phyloP scores from a whole-genome alignment of 1,139 yeast species.

The Lodderomyces theae region DNA sequence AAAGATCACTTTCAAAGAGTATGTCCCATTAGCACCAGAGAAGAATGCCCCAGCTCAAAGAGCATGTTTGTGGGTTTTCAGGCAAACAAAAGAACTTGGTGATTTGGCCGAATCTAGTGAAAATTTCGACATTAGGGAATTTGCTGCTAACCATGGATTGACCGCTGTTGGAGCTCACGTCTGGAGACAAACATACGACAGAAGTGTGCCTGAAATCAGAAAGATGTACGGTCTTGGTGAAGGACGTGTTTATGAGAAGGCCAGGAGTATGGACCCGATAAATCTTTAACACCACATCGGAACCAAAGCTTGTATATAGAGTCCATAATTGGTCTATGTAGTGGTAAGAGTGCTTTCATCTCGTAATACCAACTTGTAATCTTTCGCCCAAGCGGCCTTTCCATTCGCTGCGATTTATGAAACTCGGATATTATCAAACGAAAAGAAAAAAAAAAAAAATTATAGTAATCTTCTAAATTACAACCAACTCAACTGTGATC shows the following conservation, averaged over 20 bases:
- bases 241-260: slow-evolving; percentile 73
- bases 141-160: slow-evolving; percentile 54
- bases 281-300: too few relatives aligned
- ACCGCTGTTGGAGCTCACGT: slow-evolving; percentile 86
- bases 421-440: background rate
- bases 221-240: slow-evolving; percentile 64
- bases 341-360: too few relatives aligned
- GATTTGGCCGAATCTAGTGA: slow-evolving; percentile 26
- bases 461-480: background rate
- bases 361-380: too few relatives aligned
- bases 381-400: too few relatives aligned
- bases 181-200: slow-evolving; percentile 86
- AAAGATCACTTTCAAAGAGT: slow-evolving; percentile 49
- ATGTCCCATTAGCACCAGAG: slow-evolving; percentile 85
- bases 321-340: too few relatives aligned
- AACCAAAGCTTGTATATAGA: too few relatives aligned
- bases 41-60: slow-evolving; percentile 82
- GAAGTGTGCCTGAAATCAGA: slow-evolving; percentile 67
- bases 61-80: slow-evolving; percentile 86
- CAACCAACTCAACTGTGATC: background rate
- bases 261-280: slow-evolving; percentile 33
- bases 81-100: slow-evolving; percentile 46
- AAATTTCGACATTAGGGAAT: slow-evolving; percentile 68
- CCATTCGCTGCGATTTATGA: too few relatives aligned
- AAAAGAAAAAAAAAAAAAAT: background rate